A percentile compares a stretch with the other conserved stretches of the same genome.
phyloP scores from a whole-genome alignment of 306 rosid species.

The Lupinus albus region DNA sequence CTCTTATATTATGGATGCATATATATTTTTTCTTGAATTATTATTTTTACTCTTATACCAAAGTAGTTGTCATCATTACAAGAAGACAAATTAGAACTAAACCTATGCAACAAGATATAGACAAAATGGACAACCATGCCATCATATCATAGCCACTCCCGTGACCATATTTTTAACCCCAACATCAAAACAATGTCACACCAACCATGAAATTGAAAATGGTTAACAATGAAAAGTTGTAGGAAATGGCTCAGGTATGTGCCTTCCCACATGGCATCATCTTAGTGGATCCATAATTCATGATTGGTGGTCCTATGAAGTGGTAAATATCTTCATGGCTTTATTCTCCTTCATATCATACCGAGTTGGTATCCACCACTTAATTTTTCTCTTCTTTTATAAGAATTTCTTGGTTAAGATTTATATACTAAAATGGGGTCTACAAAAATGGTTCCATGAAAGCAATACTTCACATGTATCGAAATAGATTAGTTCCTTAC shows the following conservation, averaged over 20 bases:
- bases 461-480: too few relatives aligned
- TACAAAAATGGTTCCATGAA: too few relatives aligned
- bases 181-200: conserved; percentile 8
- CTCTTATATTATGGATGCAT: too few relatives aligned
- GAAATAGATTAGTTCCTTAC: too few relatives aligned
- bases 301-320: conserved; percentile 67
- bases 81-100: conserved; percentile 38
- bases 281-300: conserved; percentile 39
- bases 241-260: conserved; percentile 24
- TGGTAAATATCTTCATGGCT: conserved; percentile 43
- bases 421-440: conserved; percentile 39
- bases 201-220: not conserved
- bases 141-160: conserved; percentile 35
- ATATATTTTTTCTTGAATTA: too few relatives aligned
- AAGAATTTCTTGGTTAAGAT: conserved; percentile 26
- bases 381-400: not conserved
- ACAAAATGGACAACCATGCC: conserved; percentile 49
- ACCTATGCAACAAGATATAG: conserved; percentile 17
- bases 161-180: conserved; percentile 35
- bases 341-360: conserved; percentile 60
- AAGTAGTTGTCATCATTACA: conserved; percentile 32
- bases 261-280: conserved; percentile 39
- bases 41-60: too few relatives aligned
- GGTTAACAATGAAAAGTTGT: not conserved
- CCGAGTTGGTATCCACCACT: conserved; percentile 70